These are phyloP conservation scores for Phytophthora sojae DNA, from an alignment of 352 stramenopile species.

Conservation along the genomic window DNA sequence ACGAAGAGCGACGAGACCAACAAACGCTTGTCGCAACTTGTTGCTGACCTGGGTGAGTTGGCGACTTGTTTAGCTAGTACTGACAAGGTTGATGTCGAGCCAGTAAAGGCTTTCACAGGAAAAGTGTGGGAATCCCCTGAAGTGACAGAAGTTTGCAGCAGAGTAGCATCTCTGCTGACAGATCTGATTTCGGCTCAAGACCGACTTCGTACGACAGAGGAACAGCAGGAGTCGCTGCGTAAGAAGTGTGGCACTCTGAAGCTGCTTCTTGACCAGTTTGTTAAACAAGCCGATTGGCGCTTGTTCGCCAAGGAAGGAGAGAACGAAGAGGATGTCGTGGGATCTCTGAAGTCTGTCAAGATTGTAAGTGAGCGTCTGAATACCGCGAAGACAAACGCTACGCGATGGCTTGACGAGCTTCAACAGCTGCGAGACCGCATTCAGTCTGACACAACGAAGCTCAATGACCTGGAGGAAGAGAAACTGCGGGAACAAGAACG, in stretches of 20 bases:
- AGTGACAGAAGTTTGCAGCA: conserved; percentile 19
- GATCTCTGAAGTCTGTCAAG: conserved; percentile 3
- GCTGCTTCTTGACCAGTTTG: conserved; percentile 28
- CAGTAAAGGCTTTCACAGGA: background rate
- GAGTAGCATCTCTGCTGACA: conserved; percentile 12
- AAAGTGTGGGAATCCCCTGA: conserved; percentile 33
- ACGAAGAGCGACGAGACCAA: conserved; percentile 16
- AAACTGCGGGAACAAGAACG: conserved; percentile 28
- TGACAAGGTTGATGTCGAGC: conserved; percentile 7
- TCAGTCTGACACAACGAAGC: conserved; percentile 14
- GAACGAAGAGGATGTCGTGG: conserved; percentile 7
- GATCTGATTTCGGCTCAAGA: conserved; percentile 22
- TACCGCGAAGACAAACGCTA: conserved; percentile 23
- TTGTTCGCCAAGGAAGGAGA: conserved; percentile 33
- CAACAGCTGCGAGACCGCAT: conserved; percentile 20
- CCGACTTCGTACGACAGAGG: conserved; percentile 17
- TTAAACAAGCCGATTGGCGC: conserved; percentile 27
- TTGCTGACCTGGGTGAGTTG: conserved; percentile 24
- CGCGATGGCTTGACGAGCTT: conserved; percentile 34
- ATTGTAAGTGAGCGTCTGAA: conserved; percentile 21
- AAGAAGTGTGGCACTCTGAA: conserved; percentile 20
- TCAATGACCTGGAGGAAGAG: conserved; percentile 22
- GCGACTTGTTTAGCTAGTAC: background rate
- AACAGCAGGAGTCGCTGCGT: conserved; percentile 18
- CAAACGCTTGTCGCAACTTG: conserved; percentile 17